These are phyloP conservation scores for Aspergillus nanangensis DNA, from an alignment of 495 filamentous ascomycete species.

Conservation along the genomic window DNA sequence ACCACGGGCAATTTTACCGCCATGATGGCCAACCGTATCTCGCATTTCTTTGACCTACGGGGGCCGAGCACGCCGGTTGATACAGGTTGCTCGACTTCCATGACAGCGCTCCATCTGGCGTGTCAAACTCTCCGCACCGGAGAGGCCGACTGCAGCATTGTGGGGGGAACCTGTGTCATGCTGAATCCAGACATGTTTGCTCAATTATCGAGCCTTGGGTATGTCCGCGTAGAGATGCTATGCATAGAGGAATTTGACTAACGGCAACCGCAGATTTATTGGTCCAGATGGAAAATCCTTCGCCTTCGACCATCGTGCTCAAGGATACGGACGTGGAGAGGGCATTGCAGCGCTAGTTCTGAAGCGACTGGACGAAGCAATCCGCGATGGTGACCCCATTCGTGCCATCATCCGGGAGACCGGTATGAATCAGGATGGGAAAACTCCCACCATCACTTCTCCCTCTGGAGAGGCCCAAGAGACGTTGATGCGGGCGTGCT, in stretches of 20 bases:
- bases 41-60: conserved; percentile 35
- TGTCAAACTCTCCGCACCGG: conserved; percentile 35
- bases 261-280: neutral
- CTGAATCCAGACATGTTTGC: conserved; percentile 24
- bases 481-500: conserved; percentile 47
- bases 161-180: conserved; percentile 28
- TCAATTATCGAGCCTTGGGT: conserved; percentile 18
- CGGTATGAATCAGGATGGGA: conserved; percentile 39
- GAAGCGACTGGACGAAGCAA: conserved; percentile 32
- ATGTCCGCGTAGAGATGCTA: conserved; percentile 14
- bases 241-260: neutral
- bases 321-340: conserved; percentile 32
- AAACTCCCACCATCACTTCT: conserved; percentile 49
- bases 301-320: conserved; percentile 29
- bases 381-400: conserved; percentile 33
- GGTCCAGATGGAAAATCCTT: conserved; percentile 26
- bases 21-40: conserved; percentile 38
- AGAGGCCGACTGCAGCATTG: conserved; percentile 32
- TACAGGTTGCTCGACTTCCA: conserved; percentile 45
- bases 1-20: conserved; percentile 26
- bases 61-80: conserved; percentile 39
- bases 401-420: conserved; percentile 39
- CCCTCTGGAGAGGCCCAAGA: conserved; percentile 55
- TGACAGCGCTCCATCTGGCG: conserved; percentile 46
- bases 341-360: conserved; percentile 30